Evolutionary conservation across 345 rosid species (phyloP), one percentile per base, ranked within the genome.

Genomic region (Rubroshorea leprosula): DNA sequence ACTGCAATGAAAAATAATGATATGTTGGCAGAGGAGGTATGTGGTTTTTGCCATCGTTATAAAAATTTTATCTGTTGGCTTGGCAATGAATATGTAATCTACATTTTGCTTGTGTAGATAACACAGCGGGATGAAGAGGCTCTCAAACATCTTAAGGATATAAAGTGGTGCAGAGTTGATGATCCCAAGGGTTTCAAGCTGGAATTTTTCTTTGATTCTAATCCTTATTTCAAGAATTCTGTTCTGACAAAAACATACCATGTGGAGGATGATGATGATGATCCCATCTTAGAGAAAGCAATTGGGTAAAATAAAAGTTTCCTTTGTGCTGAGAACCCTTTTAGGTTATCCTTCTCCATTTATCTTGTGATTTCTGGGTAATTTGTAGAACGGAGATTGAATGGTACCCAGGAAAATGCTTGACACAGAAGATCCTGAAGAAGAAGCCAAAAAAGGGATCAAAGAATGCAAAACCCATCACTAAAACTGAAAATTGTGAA

Each of bases 371-470:
- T 50, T 21, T 24, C 20, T 17, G 16, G 14, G 21, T 49, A 54
- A n/a, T 38, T 57, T 72, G 24, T 62, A 80, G 98, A 74, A 94
- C 90, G 55, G 95, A 94, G 79, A 94, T 94, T 53, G 96, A 94
- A 62, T 94, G 99, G 99, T 62, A 70, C 71, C 87, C 92, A 18
- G 99, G 99, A 55, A 90, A 87, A 71, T 84, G 90, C 73, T 72
- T 94, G 71, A 90, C 99, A 0, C 92, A 90, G 72, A 94, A 94
- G 71, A 63, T 90, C 62, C 85, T 90, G 1, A 94, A 94, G 75
- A 94, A 90, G 87, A 94, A 94, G 80, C 96, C 95, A 6, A 87
- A 87, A 84, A 94, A 90, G 68, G 97, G 95, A 64, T 82, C 97
- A 19, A 90, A 87, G 75, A 90, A 81, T 75, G 82, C 89, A 16